Conservation (phyloP, 345 rosid species). For the Gossypium longicalyx region DNA sequence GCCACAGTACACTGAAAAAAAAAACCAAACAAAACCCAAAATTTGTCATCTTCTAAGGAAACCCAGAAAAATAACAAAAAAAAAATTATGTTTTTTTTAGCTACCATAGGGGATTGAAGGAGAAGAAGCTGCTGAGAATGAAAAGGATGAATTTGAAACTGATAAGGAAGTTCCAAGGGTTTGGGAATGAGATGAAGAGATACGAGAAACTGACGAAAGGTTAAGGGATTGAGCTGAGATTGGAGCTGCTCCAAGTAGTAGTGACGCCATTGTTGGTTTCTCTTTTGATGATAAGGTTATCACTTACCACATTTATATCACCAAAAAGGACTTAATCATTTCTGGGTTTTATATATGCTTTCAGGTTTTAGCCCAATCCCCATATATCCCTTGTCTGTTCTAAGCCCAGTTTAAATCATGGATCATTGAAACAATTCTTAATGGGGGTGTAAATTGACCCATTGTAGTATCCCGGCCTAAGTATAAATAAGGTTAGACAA, state of each 20-base stretch:
- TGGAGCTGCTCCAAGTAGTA: constrained; percentile 44
- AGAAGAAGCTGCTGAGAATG: constrained; percentile 29
- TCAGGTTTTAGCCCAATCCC: neutral
- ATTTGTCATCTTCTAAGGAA: neutral
- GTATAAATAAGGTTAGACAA: no score
- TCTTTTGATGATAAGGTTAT: constrained; percentile 7
- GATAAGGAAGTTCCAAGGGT: constrained; percentile 35
- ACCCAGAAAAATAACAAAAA: neutral
- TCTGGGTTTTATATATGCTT: neutral
- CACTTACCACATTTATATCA: neutral
- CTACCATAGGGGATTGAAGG: constrained; percentile 37
- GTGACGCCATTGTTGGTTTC: constrained; percentile 43
- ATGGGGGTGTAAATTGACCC: no score
- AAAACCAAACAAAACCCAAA: neutral
- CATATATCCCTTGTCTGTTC: neutral
- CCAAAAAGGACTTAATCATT: no score
- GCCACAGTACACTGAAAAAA: constrained; percentile 60
- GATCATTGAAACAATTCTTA: neutral
- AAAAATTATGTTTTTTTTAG: neutral
- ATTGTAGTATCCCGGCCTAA: no score
- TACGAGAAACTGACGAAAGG: constrained; percentile 12
- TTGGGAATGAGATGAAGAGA: constrained; percentile 55
- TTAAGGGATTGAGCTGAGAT: constrained; percentile 18
- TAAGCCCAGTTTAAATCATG: neutral
- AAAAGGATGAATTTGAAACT: constrained; percentile 23